Percentiles rank a stretch among this genome's conserved stretches.
These are phyloP conservation scores for Pyrus betulifolia DNA, from an alignment of 306 rosid genomes.

Conservation along the genomic window DNA sequence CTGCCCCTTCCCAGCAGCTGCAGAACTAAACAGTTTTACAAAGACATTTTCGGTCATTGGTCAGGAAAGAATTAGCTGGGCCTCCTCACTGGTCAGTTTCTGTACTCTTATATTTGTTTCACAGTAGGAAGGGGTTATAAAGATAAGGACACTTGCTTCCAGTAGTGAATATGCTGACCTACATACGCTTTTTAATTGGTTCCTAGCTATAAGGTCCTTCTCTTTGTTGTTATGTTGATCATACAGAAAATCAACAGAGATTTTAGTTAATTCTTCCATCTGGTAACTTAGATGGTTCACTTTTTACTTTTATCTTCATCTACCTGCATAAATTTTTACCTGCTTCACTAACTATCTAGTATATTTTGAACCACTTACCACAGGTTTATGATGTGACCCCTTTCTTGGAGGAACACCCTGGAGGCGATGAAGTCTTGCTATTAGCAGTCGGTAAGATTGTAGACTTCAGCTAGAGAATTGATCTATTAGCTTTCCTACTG, in stretches of 20 bases:
- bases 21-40: neutral
- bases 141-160: neutral
- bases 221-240: neutral
- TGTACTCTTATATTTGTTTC: neutral
- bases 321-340: neutral
- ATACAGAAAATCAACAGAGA: neutral
- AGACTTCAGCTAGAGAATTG: neutral
- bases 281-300: neutral
- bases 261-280: neutral
- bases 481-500: neutral
- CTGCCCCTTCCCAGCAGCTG: neutral
- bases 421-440: conserved; percentile 85
- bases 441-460: conserved; percentile 52
- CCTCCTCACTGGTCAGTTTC: neutral
- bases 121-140: neutral
- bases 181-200: neutral
- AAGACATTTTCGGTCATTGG: neutral
- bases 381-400: conserved; percentile 87
- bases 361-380: neutral
- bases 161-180: neutral
- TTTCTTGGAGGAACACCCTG: conserved; percentile 91
- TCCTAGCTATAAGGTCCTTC: neutral
- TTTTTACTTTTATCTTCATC: neutral
- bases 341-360: neutral
- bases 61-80: neutral